phyloP scores from a whole-genome alignment of 75 land plant species.

The Picea glauca region DNA sequence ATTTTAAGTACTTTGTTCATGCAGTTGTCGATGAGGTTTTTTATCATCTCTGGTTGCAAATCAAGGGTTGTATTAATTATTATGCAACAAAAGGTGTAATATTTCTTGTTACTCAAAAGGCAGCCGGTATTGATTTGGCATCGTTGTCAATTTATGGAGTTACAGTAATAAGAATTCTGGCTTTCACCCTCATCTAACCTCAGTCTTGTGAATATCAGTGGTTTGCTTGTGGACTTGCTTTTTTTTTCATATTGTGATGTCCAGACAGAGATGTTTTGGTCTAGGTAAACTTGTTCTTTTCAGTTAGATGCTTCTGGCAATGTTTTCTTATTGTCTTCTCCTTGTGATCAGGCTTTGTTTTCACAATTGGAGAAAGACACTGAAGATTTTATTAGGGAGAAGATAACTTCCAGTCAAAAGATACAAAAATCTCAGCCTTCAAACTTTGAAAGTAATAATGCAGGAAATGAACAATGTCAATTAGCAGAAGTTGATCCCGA shows the following conservation, averaged over 20 bases:
- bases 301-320: background rate
- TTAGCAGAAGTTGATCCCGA: conserved; percentile 22
- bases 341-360: conserved; percentile 40
- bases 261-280: background rate
- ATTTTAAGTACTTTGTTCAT: too few species aligned
- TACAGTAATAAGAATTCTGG: background rate
- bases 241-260: background rate
- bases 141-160: background rate
- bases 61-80: background rate
- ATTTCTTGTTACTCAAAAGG: background rate
- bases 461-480: conserved; percentile 22
- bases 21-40: background rate
- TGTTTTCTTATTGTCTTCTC: background rate
- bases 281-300: background rate
- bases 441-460: conserved; percentile 15
- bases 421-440: conserved; percentile 2
- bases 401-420: conserved; percentile 13
- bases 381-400: conserved; percentile 25
- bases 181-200: background rate
- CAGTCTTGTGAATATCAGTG: background rate
- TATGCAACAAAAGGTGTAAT: background rate
- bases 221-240: background rate
- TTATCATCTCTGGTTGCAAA: background rate
- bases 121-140: background rate
- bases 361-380: conserved; percentile 51